phyloP scores from a whole-genome alignment of 1,139 yeast genomes.

The Pneumocystis oryctolagi region DNA sequence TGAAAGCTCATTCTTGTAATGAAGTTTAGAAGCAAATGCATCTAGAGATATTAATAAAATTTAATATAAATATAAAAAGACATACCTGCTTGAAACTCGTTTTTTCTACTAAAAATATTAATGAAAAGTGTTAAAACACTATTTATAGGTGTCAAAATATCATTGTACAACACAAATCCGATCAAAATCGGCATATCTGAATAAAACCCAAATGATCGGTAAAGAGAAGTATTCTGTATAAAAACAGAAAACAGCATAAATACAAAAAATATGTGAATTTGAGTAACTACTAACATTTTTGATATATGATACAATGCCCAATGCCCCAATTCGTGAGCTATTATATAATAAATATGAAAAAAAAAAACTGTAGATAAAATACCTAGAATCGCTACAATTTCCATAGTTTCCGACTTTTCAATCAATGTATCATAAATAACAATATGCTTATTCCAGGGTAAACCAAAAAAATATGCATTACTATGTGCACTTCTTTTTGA shows the following conservation, averaged over 20 bases:
- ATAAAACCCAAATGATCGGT: constrained; percentile 62
- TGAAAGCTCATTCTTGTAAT: constrained; percentile 54
- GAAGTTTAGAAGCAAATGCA: constrained; percentile 54
- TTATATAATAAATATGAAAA: not conserved
- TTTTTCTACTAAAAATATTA: constrained; percentile 62
- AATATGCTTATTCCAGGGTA: constrained; percentile 93
- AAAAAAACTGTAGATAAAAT: not conserved
- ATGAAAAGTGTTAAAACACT: constrained; percentile 48
- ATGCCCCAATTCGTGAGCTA: constrained; percentile 92
- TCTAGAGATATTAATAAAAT: constrained; percentile 5
- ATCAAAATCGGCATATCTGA: constrained; percentile 50
- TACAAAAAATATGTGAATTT: constrained; percentile 46
- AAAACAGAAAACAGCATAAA: constrained; percentile 67
- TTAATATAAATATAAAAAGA: constrained; percentile 31
- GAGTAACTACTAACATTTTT: constrained; percentile 49
- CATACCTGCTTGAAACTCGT: constrained; percentile 64
- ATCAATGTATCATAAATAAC: constrained; percentile 84
- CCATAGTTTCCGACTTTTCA: constrained; percentile 57
- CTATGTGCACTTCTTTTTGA: constrained; percentile 92
- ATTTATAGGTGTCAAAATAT: constrained; percentile 63
- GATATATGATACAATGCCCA: constrained; percentile 84
- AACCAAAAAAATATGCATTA: constrained; percentile 86
- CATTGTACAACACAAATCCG: constrained; percentile 54
- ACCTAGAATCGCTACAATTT: constrained; percentile 71
- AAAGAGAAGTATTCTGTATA: constrained; percentile 62